Evolutionary conservation across 1,139 yeast species (phyloP).

Genomic region (Pneumocystis sp.): DNA sequence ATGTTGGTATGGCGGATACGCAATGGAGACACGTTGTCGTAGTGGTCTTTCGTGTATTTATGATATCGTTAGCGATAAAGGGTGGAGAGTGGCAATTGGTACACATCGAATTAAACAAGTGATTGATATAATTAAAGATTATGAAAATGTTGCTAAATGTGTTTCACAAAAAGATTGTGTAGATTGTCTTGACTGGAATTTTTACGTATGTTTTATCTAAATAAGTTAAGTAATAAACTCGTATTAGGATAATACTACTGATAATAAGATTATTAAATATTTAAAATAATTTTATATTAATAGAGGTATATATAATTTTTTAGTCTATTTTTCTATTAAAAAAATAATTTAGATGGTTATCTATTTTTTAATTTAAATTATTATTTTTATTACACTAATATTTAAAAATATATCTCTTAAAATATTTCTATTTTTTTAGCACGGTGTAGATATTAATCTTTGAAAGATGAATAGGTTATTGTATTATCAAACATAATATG

Average conservation of each 20-base stretch:
- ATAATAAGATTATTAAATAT: neutral
- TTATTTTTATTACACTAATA: neutral
- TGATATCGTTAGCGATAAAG: slow-evolving; percentile 76
- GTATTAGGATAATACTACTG: neutral
- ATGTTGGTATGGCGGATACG: slow-evolving; percentile 87
- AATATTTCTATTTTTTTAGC: no score
- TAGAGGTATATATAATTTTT: neutral
- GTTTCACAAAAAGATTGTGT: slow-evolving; percentile 60
- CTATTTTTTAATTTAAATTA: neutral
- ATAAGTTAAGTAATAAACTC: neutral
- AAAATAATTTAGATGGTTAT: neutral
- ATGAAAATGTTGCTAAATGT: slow-evolving; percentile 68
- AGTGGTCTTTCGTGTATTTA: slow-evolving; percentile 79
- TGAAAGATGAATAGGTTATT: neutral
- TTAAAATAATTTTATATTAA: neutral
- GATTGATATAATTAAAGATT: slow-evolving; percentile 54
- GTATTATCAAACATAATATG: no score
- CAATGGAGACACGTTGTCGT: slow-evolving; percentile 94
- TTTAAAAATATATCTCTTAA: no score
- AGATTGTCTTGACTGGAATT: slow-evolving; percentile 89
- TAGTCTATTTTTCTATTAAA: neutral
- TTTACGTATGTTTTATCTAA: slow-evolving; percentile 28
- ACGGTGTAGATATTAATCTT: no score
- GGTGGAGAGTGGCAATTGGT: slow-evolving; percentile 79
- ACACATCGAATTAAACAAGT: slow-evolving; percentile 88